Base-by-base conservation (phyloP, 2,329 filamentous ascomycete genomes). In the Aspergillus pseudoviridinutans region DNA sequence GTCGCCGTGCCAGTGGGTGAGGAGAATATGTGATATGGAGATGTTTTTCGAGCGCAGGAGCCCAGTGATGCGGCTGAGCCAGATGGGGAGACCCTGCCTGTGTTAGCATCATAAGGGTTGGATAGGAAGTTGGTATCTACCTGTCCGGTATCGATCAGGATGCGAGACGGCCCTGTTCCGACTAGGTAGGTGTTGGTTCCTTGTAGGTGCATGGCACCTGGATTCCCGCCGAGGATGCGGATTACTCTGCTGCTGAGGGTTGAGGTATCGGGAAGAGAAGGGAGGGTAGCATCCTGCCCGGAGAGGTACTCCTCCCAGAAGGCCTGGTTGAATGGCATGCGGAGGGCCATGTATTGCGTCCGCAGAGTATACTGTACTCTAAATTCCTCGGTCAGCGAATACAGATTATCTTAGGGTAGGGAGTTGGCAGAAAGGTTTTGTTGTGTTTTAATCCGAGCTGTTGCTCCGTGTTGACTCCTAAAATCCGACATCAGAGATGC, bases 1-100 rank as follows among this genome's bases (percentile, higher is more conserved):
- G 58, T 79, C 77, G 3, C 75, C 73, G 58, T 79, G 77, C 75
- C 75, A 79, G 57, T 79, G 77, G 0, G 76, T 76, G 3, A 79
- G 60, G 1, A 79, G 62, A 3, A 80, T 71, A 54, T 80, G 75
- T 0, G 76, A 77, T 0, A 83, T 54, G 0, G 57, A 53, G 46
- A 79, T 66, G 1, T 58, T 51, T 0, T 49, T 41, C 2, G 67
- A 55, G 1, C 56, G 29, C 1, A 82, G 69, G 0, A 67, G 73
- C 1, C 58, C 58, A 0, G 60, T 47, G 14, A 82, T 65, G 5
- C 76, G 50, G 0, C 70, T 67, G 0, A 68, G 68, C 70, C 71
- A 77, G 53, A 67, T 67, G 29, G 67, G 71, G 17, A 66, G 58
- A 20, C 73, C 68, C 57, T 71, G 66, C 59, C 66, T 2, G 76